Conservation (phyloP, 306 rosid genomes). For the Lotus japonicus region DNA sequence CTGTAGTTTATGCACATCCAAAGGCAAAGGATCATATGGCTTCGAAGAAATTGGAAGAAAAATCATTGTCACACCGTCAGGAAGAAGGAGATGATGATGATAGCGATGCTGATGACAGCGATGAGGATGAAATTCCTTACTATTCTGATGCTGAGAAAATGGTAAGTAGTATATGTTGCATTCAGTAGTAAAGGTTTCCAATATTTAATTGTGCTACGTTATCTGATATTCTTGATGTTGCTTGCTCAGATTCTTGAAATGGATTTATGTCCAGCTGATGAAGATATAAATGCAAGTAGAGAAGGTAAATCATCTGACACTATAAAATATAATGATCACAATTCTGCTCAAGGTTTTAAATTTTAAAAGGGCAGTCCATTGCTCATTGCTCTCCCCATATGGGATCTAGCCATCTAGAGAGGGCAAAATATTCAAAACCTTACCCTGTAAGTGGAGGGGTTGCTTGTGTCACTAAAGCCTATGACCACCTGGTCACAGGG, state of each 20-base stretch:
- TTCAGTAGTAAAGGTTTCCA: neutral
- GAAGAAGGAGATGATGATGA: conserved; percentile 28
- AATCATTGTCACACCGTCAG: conserved; percentile 16
- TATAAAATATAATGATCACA: neutral
- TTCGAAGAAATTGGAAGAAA: conserved; percentile 36
- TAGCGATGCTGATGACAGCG: conserved; percentile 3
- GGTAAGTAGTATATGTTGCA: conserved; percentile 34
- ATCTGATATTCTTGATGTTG: conserved; percentile 16
- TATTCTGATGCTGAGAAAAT: conserved; percentile 68
- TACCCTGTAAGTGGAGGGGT: conserved; percentile 6
- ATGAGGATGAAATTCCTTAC: conserved; percentile 45
- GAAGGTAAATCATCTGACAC: conserved; percentile 53
- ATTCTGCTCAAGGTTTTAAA: conserved; percentile 17
- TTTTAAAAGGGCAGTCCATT: neutral
- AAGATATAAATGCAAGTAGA: conserved; percentile 37
- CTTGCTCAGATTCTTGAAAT: conserved; percentile 74
- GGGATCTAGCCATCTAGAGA: conserved; percentile 11
- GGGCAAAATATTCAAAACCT: neutral
- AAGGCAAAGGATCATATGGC: conserved; percentile 23
- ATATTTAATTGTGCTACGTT: conserved; percentile 3
- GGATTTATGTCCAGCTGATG: conserved; percentile 68
- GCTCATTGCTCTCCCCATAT: conserved; percentile 1
- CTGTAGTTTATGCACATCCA: too few relatives aligned
- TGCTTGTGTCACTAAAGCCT: neutral
- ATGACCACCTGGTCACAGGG: too few relatives aligned